Conservation (phyloP, 805 yeast genomes). For the Candida namnaoensis region DNA sequence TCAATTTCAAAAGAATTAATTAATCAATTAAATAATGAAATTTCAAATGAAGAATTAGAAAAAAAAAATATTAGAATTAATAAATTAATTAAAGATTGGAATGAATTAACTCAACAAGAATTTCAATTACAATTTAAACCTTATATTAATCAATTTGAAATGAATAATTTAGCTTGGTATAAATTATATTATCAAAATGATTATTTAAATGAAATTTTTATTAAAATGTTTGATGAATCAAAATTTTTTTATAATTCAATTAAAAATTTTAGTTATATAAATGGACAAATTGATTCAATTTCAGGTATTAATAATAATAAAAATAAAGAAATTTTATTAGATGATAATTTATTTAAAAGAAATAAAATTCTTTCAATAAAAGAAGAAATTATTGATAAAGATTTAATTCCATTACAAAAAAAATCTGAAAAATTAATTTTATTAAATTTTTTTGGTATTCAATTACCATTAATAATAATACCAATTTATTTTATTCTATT, state of each 20-base stretch:
- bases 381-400: slow-evolving; percentile 10
- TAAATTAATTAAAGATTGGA: slow-evolving; percentile 19
- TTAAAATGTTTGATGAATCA: slow-evolving; percentile 17
- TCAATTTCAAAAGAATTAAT: slow-evolving; percentile 8
- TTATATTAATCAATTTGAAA: slow-evolving; percentile 14
- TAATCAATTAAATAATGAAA: slow-evolving; percentile 8
- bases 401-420: slow-evolving; percentile 14
- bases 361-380: slow-evolving; percentile 2
- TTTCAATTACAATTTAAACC: slow-evolving; percentile 21
- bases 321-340: too few relatives aligned
- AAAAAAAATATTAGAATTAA: slow-evolving; percentile 8
- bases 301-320: too few relatives aligned
- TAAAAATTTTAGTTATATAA: slow-evolving; percentile 19
- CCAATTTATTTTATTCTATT: slow-evolving; percentile 19
- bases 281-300: slow-evolving; percentile 20
- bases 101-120: slow-evolving; percentile 19
- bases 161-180: slow-evolving; percentile 20
- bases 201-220: slow-evolving; percentile 17
- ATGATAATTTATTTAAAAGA: too few relatives aligned
- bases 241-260: slow-evolving; percentile 15
- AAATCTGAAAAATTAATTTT: slow-evolving; percentile 16
- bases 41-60: slow-evolving; percentile 11
- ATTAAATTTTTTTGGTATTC: slow-evolving; percentile 20
- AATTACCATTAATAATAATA: slow-evolving; percentile 19
- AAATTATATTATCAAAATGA: slow-evolving; percentile 22